A percentile compares a stretch with the other conserved stretches of the same genome.
Conservation (phyloP, 148 eudicot species). For the Rhododendron henanense region DNA sequence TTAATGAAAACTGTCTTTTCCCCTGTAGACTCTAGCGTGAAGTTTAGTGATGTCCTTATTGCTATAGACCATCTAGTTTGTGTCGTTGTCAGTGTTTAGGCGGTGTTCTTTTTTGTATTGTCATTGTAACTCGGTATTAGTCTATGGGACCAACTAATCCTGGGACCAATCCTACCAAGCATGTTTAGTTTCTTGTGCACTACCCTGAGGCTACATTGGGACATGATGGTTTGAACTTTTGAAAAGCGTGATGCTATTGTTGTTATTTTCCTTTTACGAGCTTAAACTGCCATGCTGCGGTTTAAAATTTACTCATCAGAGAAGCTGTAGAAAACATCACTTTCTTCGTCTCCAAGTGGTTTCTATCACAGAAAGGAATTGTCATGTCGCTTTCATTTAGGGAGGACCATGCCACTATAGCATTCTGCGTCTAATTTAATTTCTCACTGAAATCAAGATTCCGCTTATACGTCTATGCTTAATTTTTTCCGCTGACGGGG, state of each 20-base stretch:
- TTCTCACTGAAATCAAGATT: background rate
- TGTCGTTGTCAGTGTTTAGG: background rate
- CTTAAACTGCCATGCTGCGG: too few species aligned
- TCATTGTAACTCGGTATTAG: background rate
- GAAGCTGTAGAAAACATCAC: background rate
- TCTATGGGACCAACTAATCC: background rate
- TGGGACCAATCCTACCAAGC: background rate
- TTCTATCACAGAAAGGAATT: background rate
- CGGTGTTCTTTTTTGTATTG: background rate
- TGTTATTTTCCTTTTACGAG: background rate
- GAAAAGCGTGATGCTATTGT: background rate
- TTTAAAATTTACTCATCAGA: background rate
- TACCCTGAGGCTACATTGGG: background rate
- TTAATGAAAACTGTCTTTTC: background rate
- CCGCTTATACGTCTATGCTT: background rate
- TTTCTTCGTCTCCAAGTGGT: background rate
- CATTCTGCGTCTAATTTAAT: background rate
- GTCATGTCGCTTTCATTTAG: constrained; percentile 1
- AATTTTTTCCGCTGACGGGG: constrained; percentile 9
- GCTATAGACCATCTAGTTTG: background rate
- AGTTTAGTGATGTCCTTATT: background rate
- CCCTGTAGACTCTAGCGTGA: background rate
- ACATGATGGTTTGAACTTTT: background rate
- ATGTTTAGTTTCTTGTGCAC: background rate
- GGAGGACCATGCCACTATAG: background rate